These are phyloP conservation scores for Papiliotrema flavescens DNA, from an alignment of 1,284 basidiomycete species.

Conservation along the genomic window DNA sequence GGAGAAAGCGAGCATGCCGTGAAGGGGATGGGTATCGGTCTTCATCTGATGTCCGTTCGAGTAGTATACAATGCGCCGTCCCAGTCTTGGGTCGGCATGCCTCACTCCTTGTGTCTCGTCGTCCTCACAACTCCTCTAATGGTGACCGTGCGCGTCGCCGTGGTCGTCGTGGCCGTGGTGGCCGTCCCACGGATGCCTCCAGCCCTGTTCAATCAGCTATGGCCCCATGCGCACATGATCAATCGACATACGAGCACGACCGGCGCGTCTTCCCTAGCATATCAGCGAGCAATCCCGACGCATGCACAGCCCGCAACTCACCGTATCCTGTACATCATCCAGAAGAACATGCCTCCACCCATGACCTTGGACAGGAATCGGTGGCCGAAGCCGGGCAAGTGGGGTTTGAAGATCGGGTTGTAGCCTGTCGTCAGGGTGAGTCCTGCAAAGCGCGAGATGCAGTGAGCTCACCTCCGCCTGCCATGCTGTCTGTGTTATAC, in stretches of 20 bases:
- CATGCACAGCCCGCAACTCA: conserved; percentile 48
- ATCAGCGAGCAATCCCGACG: neutral
- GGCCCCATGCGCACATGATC: too few species aligned
- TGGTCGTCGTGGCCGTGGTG: conserved; percentile 42
- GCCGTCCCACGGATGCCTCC: conserved; percentile 55
- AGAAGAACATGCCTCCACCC: conserved; percentile 95
- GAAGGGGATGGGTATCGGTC: neutral
- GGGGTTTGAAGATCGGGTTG: conserved; percentile 70
- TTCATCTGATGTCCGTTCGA: neutral
- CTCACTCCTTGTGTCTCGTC: neutral
- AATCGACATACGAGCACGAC: conserved; percentile 52
- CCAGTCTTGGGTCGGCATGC: neutral
- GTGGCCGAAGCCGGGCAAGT: conserved; percentile 71
- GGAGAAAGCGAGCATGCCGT: neutral
- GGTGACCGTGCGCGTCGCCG: conserved; percentile 29
- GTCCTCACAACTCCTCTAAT: conserved; percentile 13
- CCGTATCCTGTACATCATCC: conserved; percentile 91
- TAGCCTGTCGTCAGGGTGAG: conserved; percentile 7
- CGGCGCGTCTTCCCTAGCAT: conserved; percentile 52
- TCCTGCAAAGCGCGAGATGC: too few species aligned
- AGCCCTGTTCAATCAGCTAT: conserved; percentile 42
- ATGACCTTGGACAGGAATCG: conserved; percentile 75
- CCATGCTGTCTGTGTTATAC: neutral
- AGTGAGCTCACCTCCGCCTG: conserved; percentile 7
- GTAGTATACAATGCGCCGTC: neutral